phyloP scores from a whole-genome alignment of 1,284 basidiomycete genomes.

The Paramarasmius palmivorus region DNA sequence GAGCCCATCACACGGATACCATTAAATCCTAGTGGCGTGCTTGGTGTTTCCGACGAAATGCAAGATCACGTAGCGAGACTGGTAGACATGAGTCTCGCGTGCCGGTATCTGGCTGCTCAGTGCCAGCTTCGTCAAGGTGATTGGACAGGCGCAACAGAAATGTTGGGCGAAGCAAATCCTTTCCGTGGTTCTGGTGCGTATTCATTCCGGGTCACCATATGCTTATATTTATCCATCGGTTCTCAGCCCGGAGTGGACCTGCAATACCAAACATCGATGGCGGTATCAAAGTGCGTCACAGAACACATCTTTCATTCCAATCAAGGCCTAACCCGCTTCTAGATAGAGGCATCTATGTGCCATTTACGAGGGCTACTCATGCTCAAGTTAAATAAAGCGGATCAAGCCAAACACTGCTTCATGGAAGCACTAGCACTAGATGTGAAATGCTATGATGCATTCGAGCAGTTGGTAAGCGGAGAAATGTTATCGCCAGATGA shows the following conservation, averaged over 20 bases:
- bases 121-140: conserved; percentile 92
- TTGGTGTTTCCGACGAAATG: conserved; percentile 60
- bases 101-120: conserved; percentile 92
- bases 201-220: background rate
- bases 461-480: conserved; percentile 86
- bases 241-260: conserved; percentile 57
- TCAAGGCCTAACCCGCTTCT: conserved; percentile 9
- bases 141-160: conserved; percentile 90
- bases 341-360: conserved; percentile 96
- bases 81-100: conserved; percentile 90
- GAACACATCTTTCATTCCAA: background rate
- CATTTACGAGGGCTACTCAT: conserved; percentile 92
- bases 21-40: conserved; percentile 65
- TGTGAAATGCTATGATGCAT: conserved; percentile 97
- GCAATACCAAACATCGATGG: conserved; percentile 78
- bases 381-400: conserved; percentile 88
- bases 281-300: conserved; percentile 72
- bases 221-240: conserved; percentile 5
- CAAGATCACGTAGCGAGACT: conserved; percentile 71
- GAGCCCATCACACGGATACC: conserved; percentile 57
- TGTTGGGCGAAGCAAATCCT: conserved; percentile 91
- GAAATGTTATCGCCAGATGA: conserved; percentile 94
- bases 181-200: conserved; percentile 68
- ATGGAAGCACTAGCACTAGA: conserved; percentile 94
- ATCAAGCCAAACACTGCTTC: conserved; percentile 90